A percentile compares a stretch with the other conserved stretches of the same genome.
Conservation (phyloP, 1,284 basidiomycete species). For the Wallemia mellicola region DNA sequence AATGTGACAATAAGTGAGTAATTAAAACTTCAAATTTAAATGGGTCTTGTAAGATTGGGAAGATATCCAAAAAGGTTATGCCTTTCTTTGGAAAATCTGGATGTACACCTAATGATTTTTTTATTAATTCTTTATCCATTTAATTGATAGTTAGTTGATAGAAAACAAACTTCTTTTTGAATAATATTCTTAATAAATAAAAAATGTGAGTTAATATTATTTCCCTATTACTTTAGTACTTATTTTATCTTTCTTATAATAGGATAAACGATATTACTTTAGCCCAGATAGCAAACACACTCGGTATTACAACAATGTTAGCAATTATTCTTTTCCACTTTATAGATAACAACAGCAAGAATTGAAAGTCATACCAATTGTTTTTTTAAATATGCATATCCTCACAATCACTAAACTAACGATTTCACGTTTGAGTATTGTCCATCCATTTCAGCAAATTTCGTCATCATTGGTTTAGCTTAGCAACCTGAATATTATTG, state of each 20-base stretch:
- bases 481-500: no score
- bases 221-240: not conserved
- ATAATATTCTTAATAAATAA: not conserved
- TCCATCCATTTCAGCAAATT: no score
- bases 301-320: not conserved
- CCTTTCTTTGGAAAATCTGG: slow-evolving; percentile 46
- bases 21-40: slow-evolving; percentile 65
- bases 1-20: slow-evolving; percentile 60
- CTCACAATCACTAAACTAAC: no score
- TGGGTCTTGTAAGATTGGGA: slow-evolving; percentile 60
- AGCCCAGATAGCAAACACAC: not conserved
- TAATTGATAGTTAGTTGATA: not conserved
- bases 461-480: no score
- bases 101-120: slow-evolving; percentile 32
- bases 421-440: no score
- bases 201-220: not conserved
- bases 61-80: slow-evolving; percentile 38
- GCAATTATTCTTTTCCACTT: not conserved
- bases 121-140: slow-evolving; percentile 16
- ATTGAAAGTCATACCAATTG: no score
- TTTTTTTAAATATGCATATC: no score
- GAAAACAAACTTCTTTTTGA: not conserved
- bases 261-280: not conserved
- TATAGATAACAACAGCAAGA: not conserved
- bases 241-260: not conserved